A percentile compares a stretch with the other conserved stretches of the same genome.
These are phyloP conservation scores for Paramecium sonneborni DNA, from an alignment of 73 alveolate genomes.

Conservation along the genomic window DNA sequence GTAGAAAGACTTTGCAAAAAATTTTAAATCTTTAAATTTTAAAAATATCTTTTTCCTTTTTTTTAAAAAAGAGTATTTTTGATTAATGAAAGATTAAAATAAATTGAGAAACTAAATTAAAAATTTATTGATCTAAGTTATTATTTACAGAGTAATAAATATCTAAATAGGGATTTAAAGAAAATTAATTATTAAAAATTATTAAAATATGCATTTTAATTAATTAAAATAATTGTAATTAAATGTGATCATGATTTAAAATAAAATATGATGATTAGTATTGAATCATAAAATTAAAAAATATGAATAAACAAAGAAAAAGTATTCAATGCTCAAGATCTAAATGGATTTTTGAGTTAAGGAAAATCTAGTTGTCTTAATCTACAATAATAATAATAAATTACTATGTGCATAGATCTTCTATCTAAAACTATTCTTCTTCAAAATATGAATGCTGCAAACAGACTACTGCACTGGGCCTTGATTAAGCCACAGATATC, in stretches of 20 bases:
- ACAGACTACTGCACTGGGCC: background rate
- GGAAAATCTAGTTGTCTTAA: background rate
- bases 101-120: too few relatives aligned
- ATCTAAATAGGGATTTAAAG: background rate
- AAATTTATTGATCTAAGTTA: background rate
- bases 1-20: too few relatives aligned
- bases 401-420: background rate
- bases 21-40: too few relatives aligned
- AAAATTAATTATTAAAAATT: background rate
- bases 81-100: too few relatives aligned
- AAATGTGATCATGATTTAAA: background rate
- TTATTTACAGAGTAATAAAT: background rate
- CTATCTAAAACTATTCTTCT: background rate
- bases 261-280: background rate
- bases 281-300: background rate
- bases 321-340: background rate
- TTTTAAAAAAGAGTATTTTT: too few relatives aligned
- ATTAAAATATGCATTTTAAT: too few relatives aligned
- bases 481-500: background rate
- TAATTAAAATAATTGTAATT: background rate
- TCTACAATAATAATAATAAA: background rate
- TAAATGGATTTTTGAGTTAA: background rate
- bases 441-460: background rate
- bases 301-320: background rate
- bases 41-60: too few relatives aligned